Conservation (phyloP, 179 eudicot species). For the Camellia oleifera region DNA sequence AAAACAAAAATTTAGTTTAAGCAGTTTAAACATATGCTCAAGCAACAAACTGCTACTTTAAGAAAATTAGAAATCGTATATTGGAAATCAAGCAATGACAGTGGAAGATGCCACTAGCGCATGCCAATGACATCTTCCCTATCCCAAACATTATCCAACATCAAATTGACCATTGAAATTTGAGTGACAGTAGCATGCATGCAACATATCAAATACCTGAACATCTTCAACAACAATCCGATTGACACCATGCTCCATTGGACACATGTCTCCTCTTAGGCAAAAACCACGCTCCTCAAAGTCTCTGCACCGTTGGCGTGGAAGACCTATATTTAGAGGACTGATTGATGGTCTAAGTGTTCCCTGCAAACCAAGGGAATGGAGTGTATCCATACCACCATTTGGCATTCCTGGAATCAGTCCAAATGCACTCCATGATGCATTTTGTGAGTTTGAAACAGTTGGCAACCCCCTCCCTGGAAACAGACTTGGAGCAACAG, state of each 20-base stretch:
- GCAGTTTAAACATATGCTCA: constrained; percentile 5
- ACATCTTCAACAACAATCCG: constrained; percentile 96
- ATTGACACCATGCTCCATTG: constrained; percentile 97
- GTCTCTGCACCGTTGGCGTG: constrained; percentile 86
- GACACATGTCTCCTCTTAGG: constrained; percentile 97
- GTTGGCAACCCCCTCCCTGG: constrained; percentile 69
- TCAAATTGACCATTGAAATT: constrained; percentile 1
- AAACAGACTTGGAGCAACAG: constrained; percentile 52
- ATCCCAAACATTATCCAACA: constrained; percentile 15
- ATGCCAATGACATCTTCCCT: not conserved
- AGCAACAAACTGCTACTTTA: not conserved
- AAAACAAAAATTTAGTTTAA: constrained; percentile 14
- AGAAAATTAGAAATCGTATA: not conserved
- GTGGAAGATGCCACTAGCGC: constrained; percentile 1
- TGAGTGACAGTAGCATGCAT: not conserved
- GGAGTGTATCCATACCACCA: constrained; percentile 70
- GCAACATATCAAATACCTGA: constrained; percentile 53
- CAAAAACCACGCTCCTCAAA: constrained; percentile 99
- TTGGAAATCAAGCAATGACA: not conserved
- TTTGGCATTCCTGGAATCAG: constrained; percentile 72
- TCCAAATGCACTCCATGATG: constrained; percentile 79
- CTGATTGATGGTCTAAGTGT: constrained; percentile 55
- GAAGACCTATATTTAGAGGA: constrained; percentile 64
- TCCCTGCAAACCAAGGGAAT: constrained; percentile 75
- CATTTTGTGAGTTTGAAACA: constrained; percentile 55